Conservation (phyloP, 345 rosid genomes). For the Gossypium rotundifolium region DNA sequence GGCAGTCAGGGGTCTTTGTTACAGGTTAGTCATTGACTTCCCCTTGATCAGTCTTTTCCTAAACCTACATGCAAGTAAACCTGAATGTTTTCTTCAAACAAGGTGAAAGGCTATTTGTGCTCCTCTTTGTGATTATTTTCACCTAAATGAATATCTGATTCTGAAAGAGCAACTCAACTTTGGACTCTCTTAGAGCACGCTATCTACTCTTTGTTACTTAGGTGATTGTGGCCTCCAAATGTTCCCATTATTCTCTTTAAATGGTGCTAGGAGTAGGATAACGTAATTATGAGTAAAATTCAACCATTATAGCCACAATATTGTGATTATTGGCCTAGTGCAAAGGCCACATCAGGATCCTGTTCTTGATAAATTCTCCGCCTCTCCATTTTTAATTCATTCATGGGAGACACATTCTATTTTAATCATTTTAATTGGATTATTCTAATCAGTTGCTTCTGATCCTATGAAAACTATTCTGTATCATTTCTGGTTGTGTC, state of each 20-base stretch:
- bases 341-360: neutral
- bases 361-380: neutral
- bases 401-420: neutral
- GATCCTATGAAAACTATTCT: neutral
- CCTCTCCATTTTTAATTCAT: neutral
- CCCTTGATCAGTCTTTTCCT: neutral
- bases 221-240: neutral
- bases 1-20: slow-evolving; percentile 53
- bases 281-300: neutral
- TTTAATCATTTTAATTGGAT: neutral
- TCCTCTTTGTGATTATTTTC: neutral
- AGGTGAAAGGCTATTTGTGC: neutral
- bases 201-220: neutral
- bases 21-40: slow-evolving; percentile 47
- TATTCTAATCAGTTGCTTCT: neutral
- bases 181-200: neutral
- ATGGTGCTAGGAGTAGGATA: neutral
- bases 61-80: neutral
- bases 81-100: neutral
- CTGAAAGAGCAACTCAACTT: neutral
- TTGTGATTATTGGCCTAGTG: neutral
- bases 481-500: neutral
- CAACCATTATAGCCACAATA: slow-evolving; percentile 1
- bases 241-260: neutral
- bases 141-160: neutral